Evolutionary conservation across 2,329 filamentous ascomycete genomes (phyloP).

Genomic region (Chaetomium strumarium): DNA sequence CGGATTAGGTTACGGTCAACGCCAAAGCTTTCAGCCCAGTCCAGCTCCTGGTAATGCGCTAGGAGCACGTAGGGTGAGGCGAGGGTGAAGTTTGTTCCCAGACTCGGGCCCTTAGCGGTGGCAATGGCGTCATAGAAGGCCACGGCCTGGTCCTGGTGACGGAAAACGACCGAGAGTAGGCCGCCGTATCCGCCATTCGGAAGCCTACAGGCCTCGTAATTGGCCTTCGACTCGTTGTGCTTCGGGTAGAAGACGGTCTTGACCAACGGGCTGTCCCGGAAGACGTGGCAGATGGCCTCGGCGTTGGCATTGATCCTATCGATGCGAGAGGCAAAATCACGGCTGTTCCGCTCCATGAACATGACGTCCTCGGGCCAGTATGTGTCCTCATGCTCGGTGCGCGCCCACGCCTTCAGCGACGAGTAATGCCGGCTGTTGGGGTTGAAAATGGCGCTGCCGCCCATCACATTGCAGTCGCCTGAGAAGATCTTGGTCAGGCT

Average conservation of each 20-base stretch:
- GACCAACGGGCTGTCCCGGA: conserved; percentile 57
- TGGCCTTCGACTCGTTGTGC: conserved; percentile 58
- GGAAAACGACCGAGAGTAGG: conserved; percentile 77
- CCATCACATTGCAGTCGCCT: conserved; percentile 98
- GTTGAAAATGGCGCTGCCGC: conserved; percentile 65
- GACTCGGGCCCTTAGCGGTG: conserved; percentile 86
- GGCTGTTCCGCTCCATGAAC: conserved; percentile 93
- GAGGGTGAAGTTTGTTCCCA: conserved; percentile 95
- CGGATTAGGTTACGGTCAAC: conserved; percentile 76
- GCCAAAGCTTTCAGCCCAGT: conserved; percentile 81
- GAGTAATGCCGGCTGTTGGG: conserved; percentile 64
- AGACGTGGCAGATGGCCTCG: conserved; percentile 70
- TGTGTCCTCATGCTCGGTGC: conserved; percentile 71
- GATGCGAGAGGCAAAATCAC: conserved; percentile 80
- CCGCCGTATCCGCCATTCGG: conserved; percentile 81
- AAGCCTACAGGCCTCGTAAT: conserved; percentile 75
- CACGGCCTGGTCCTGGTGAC: conserved; percentile 62
- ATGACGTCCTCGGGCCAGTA: conserved; percentile 93
- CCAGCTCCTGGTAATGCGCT: conserved; percentile 84
- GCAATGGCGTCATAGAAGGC: conserved; percentile 81
- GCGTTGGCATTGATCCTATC: conserved; percentile 80
- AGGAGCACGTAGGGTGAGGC: conserved; percentile 86
- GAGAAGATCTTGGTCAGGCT: conserved; percentile 96
- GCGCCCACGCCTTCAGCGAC: conserved; percentile 60
- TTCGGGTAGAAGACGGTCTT: conserved; percentile 86